These are phyloP conservation scores for Cinnamomum micranthum DNA, from an alignment of 164 flowering plant genomes.

Conservation along the genomic window DNA sequence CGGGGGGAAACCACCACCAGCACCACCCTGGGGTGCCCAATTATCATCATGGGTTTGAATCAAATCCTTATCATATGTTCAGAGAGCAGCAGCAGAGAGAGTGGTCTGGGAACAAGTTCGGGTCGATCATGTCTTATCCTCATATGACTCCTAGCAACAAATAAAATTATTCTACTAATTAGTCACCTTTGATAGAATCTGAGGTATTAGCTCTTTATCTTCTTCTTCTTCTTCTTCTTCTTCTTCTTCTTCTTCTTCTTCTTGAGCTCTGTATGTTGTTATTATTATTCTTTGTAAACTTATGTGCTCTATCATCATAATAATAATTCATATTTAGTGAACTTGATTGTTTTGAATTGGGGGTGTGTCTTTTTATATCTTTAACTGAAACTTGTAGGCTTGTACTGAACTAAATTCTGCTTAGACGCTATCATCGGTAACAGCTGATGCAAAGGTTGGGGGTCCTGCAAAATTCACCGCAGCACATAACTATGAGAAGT, in stretches of 20 bases:
- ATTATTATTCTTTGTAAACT: background rate
- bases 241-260: background rate
- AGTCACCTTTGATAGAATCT: too few relatives aligned
- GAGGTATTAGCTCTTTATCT: too few relatives aligned
- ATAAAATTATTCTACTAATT: background rate
- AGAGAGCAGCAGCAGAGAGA: conserved; percentile 18
- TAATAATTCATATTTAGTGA: background rate
- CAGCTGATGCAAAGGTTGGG: background rate
- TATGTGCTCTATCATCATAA: background rate
- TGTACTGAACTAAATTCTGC: background rate
- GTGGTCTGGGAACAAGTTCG: conserved; percentile 9
- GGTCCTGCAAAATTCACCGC: background rate
- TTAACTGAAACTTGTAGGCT: background rate
- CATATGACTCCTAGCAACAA: conserved; percentile 19
- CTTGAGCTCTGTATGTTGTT: background rate
- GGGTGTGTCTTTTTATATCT: too few relatives aligned
- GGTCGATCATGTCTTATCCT: conserved; percentile 18
- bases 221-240: background rate
- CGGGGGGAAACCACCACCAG: background rate
- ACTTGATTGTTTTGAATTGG: background rate
- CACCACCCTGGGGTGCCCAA: conserved; percentile 6
- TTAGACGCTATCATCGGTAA: too few relatives aligned
- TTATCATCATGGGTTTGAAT: conserved; percentile 20
- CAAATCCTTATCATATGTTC: conserved; percentile 20
- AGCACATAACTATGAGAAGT: background rate